Percentiles rank a stretch among this genome's conserved stretches.
Evolutionary conservation across 169 alveolate species (phyloP).

Genomic region (Plasmodium fragile): DNA sequence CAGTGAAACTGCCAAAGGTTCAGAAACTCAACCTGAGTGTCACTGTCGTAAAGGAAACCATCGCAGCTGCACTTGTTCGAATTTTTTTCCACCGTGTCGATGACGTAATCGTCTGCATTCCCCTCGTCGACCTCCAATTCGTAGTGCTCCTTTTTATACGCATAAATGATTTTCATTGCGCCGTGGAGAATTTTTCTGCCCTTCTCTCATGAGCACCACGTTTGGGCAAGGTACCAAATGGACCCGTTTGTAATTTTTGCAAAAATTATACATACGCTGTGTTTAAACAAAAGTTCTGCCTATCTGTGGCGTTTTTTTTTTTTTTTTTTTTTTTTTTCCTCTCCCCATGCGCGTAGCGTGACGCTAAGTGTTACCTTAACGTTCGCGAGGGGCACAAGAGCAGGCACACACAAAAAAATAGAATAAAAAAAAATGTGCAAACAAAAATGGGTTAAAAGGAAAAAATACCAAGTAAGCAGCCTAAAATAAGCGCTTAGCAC

Average conservation of each 20-base stretch:
- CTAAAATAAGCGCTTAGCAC: neutral
- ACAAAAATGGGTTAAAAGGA: neutral
- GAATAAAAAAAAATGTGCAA: too few species aligned
- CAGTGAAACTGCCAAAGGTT: slow-evolving; percentile 27
- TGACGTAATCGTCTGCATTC: slow-evolving; percentile 44
- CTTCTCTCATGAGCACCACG: neutral
- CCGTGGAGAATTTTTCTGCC: neutral
- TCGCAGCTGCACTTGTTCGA: slow-evolving; percentile 16
- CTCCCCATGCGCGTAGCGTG: neutral
- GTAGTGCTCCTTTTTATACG: slow-evolving; percentile 40
- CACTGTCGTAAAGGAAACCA: neutral
- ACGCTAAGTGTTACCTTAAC: neutral
- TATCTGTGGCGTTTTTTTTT: neutral
- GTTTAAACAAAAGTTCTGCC: neutral
- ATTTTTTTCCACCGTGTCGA: slow-evolving; percentile 26
- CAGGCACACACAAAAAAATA: neutral
- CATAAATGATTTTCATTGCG: slow-evolving; percentile 48
- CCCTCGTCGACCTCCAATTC: slow-evolving; percentile 33
- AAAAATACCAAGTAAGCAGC: neutral
- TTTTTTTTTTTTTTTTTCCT: too few species aligned
- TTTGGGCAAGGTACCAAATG: neutral
- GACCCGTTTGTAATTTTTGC: neutral
- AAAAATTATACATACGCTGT: neutral
- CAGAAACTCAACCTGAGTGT: slow-evolving; percentile 37
- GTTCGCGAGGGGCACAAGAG: neutral